phyloP scores from a whole-genome alignment of 441 rosid species.

The Pelargonium australe region DNA sequence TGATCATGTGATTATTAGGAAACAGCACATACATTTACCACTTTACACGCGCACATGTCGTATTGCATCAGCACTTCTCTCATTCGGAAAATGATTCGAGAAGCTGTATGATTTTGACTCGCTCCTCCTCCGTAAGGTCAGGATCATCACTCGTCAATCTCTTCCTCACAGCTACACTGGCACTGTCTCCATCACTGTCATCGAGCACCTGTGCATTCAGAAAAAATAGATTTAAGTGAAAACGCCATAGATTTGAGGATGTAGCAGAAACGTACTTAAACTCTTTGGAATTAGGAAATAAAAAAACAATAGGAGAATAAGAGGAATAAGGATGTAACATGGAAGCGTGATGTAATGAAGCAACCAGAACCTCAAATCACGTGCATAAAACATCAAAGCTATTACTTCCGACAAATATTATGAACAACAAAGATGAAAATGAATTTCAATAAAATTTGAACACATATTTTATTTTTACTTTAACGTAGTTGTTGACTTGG shows the following conservation, averaged over 20 bases:
- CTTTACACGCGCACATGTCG: too few species aligned
- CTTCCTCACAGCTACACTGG: slow-evolving; percentile 35
- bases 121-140: slow-evolving; percentile 50
- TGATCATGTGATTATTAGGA: background rate
- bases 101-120: slow-evolving; percentile 43
- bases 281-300: background rate
- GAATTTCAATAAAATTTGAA: background rate
- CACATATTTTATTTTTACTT: slow-evolving; percentile 31
- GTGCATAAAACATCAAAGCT: background rate
- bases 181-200: slow-evolving; percentile 33
- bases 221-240: background rate
- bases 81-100: slow-evolving; percentile 46
- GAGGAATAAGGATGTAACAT: background rate
- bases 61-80: background rate
- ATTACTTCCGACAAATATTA: background rate
- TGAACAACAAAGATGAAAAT: background rate
- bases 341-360: background rate
- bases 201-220: slow-evolving; percentile 40
- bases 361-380: background rate
- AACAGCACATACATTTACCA: background rate
- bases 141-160: slow-evolving; percentile 60
- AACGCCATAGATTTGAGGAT: background rate
- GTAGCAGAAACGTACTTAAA: background rate
- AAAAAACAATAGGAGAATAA: background rate
- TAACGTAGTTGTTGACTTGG: slow-evolving; percentile 64